These are phyloP conservation scores for Quercus parvula DNA, from an alignment of 306 rosid genomes.

Conservation along the genomic window DNA sequence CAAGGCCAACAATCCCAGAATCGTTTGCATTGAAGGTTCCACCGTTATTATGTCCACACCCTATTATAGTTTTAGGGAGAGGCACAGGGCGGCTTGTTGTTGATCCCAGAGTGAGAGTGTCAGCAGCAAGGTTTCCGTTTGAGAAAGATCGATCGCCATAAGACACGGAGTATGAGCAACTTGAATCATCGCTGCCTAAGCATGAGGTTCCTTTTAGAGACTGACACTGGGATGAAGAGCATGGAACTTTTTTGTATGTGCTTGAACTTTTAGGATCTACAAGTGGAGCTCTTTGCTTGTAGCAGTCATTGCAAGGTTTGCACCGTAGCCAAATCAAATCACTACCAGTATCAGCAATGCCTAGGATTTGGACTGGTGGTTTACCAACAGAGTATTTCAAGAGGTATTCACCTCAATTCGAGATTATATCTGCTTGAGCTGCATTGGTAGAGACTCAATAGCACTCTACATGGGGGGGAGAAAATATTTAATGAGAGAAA, in stretches of 20 bases:
- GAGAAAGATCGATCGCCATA: conserved; percentile 37
- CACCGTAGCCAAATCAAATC: conserved; percentile 54
- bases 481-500: too few relatives aligned
- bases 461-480: too few relatives aligned
- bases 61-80: too few relatives aligned
- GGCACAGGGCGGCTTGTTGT: too few relatives aligned
- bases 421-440: background rate
- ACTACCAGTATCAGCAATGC: conserved; percentile 54
- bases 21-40: too few relatives aligned
- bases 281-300: conserved; percentile 30
- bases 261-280: conserved; percentile 42
- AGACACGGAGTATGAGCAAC: background rate
- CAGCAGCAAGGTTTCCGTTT: conserved; percentile 23
- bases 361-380: conserved; percentile 36
- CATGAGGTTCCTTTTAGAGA: background rate
- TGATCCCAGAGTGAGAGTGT: too few relatives aligned
- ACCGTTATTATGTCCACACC: too few relatives aligned
- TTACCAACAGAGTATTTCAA: conserved; percentile 44
- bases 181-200: background rate
- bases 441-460: background rate
- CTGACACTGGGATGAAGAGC: conserved; percentile 1
- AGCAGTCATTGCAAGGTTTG: conserved; percentile 37
- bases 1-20: too few relatives aligned
- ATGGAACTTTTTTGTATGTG: conserved; percentile 16
- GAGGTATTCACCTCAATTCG: conserved; percentile 30